A percentile compares a stretch with the other conserved stretches of the same genome.
Conservation (phyloP, 495 filamentous ascomycete genomes). For the Articulospora tetracladia region DNA sequence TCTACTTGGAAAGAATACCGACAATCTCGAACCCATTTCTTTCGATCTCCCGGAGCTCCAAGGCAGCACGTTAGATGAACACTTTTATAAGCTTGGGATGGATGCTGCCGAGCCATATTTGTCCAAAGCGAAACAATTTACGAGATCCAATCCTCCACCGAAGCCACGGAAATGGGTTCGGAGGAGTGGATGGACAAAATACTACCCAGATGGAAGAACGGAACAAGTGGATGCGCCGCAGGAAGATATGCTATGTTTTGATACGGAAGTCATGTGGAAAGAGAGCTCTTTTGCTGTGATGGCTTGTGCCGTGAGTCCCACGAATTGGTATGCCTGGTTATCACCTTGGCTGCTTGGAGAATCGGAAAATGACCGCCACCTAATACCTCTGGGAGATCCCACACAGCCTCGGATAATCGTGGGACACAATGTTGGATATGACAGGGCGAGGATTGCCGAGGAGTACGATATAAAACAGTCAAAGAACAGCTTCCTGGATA, state of each 20-base stretch:
- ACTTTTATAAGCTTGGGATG: conserved; percentile 87
- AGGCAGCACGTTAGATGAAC: conserved; percentile 83
- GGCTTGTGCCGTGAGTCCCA: conserved; percentile 86
- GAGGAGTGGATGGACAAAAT: conserved; percentile 91
- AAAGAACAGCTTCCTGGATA: conserved; percentile 87
- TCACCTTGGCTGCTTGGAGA: conserved; percentile 93
- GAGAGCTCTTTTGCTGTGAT: conserved; percentile 88
- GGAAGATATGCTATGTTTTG: conserved; percentile 82
- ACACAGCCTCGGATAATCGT: conserved; percentile 69
- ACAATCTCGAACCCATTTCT: conserved; percentile 66
- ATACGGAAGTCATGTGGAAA: conserved; percentile 97
- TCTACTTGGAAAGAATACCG: conserved; percentile 84
- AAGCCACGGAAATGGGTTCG: conserved; percentile 77
- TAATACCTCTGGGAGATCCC: conserved; percentile 82
- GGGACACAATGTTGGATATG: conserved; percentile 96
- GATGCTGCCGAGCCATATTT: conserved; percentile 90
- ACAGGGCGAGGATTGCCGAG: conserved; percentile 81
- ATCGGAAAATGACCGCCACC: conserved; percentile 67
- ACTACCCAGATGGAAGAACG: conserved; percentile 64
- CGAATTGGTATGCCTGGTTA: conserved; percentile 94
- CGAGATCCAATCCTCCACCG: conserved; percentile 58
- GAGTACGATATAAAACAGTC: conserved; percentile 84
- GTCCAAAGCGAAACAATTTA: conserved; percentile 67
- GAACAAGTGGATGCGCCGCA: conserved; percentile 72
- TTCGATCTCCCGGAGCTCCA: conserved; percentile 82